A percentile compares a stretch with the other conserved stretches of the same genome.
These are phyloP conservation scores for Xylariaceae sp. DNA, from an alignment of 2,329 filamentous ascomycete genomes.

Conservation along the genomic window DNA sequence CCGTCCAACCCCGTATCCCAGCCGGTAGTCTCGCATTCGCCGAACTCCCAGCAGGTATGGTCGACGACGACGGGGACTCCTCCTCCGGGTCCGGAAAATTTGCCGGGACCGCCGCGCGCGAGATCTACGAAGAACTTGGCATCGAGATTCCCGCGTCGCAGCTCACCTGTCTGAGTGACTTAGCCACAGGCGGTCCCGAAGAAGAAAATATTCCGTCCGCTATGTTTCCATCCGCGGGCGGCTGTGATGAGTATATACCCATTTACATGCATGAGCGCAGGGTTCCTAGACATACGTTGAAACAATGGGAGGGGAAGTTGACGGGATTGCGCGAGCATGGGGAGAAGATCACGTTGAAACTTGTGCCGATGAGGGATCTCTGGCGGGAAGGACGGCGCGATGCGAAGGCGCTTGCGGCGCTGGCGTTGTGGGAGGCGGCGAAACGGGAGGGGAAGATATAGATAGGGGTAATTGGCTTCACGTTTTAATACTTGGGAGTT, in stretches of 20 bases:
- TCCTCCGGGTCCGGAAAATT: conserved; percentile 42
- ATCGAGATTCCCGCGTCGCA: conserved; percentile 45
- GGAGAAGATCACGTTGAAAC: conserved; percentile 57
- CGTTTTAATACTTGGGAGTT: neutral
- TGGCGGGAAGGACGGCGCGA: conserved; percentile 55
- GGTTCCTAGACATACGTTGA: conserved; percentile 45
- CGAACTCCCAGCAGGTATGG: conserved; percentile 56
- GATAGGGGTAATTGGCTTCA: neutral
- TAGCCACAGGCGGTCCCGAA: conserved; percentile 33
- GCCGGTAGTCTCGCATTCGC: conserved; percentile 50
- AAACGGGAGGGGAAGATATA: conserved; percentile 39
- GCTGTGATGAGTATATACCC: conserved; percentile 56
- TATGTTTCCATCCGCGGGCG: conserved; percentile 54
- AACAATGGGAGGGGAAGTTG: conserved; percentile 51
- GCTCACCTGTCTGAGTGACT: conserved; percentile 47
- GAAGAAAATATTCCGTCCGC: conserved; percentile 40
- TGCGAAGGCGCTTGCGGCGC: conserved; percentile 53
- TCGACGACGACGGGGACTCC: conserved; percentile 34
- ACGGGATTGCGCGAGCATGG: conserved; percentile 54
- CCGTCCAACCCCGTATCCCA: conserved; percentile 54
- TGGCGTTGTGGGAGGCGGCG: conserved; percentile 55
- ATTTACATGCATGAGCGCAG: conserved; percentile 53
- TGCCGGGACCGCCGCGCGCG: conserved; percentile 52
- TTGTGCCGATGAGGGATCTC: conserved; percentile 51
- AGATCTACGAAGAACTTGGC: conserved; percentile 57